Conservation (phyloP, 2,329 filamentous ascomycete species). For the Sporothrix phasma region DNA sequence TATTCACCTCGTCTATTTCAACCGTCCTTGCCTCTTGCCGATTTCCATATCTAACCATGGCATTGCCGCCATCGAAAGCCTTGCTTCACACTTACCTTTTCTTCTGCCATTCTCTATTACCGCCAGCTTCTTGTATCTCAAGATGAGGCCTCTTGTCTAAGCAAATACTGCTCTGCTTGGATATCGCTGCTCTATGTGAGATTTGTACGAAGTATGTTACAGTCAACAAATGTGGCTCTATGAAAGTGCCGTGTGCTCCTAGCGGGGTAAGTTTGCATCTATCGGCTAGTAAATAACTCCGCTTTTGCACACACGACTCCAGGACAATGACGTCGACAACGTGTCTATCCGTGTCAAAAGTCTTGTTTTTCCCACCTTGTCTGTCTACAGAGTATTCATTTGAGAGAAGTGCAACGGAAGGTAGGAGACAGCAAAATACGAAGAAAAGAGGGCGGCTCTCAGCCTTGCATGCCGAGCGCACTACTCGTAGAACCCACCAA, state of each 20-base stretch:
- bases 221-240: background rate
- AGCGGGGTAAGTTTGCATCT: background rate
- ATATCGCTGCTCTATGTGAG: background rate
- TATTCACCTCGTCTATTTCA: background rate
- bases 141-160: background rate
- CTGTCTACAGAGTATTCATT: background rate
- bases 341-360: background rate
- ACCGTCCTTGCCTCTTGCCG: background rate
- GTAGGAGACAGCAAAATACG: background rate
- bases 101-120: background rate
- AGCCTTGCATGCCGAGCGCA: background rate
- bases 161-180: too few relatives aligned
- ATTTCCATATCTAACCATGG: background rate
- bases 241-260: background rate
- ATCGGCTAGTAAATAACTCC: background rate
- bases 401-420: background rate
- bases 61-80: background rate
- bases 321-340: background rate
- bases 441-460: background rate
- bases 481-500: background rate
- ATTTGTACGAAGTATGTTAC: background rate
- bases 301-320: background rate
- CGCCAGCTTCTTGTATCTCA: background rate
- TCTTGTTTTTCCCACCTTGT: background rate
- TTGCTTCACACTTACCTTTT: background rate